Evolutionary conservation across 78 protist species (phyloP), one percentile per base, ranked within the genome.

Genomic region (Dictyostelium firmibasis): DNA sequence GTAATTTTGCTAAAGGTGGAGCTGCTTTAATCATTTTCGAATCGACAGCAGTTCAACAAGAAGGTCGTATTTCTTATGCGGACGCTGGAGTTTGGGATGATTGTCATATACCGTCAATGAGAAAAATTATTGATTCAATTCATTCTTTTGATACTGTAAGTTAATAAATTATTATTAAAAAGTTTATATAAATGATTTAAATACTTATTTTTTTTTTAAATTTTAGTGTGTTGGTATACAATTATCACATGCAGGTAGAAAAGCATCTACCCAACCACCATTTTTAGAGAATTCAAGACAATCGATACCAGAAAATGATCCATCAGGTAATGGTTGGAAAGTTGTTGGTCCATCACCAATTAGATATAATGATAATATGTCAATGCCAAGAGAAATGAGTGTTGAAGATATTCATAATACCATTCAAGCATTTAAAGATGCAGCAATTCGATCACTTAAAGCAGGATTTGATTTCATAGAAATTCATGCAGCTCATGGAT

Each of bases 401-500:
- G 16, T 27, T 20, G 74, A 75, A 31, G 97, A 95, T 4, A 95
- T 97, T 23, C 11, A 81, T 9, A 14, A 31, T n/a, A 35, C 79
- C 7, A 41, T 92, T 38, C 41, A 93, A 9, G 27, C 74, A 29
- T 97, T 93, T 79, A 92, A 67, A 53, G 69, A 41, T 4, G 74
- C 97, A 2, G 98, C 98, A 10, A 81, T 43, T 44, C 67, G 91
- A 13, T 86, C 85, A 25, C 16, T 74, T n/a, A 69, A 91, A 20
- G 96, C 96, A 1, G 98, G 98, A 7, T 91, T 96, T 76, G 97
- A 94, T 64, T 84, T 60, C 6, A 72, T 96, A 11, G 96, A 96
- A 44, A 62, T 97, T 60, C 98, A 97, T 64, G 91, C 60, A 20
- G 98, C 98, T 3, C 97, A 97, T 81, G 98, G 98, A 25, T 97